Conservation (phyloP, 169 alveolate genomes). For the Eimeria praecox region DNA sequence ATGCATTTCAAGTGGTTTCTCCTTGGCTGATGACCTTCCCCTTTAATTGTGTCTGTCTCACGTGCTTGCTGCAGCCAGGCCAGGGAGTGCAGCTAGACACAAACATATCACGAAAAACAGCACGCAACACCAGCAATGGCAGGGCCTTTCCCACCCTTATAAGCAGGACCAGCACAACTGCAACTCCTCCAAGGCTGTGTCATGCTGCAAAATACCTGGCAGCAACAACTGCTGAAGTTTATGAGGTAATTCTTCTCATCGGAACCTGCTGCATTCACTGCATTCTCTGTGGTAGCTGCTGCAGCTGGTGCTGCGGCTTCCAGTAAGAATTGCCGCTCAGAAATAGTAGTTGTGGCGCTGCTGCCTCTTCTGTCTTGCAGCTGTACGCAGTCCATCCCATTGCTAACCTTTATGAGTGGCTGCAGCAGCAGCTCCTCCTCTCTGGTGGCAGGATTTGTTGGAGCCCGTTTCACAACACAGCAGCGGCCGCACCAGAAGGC, state of each 20-base stretch:
- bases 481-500: neutral
- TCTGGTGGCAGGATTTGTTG: neutral
- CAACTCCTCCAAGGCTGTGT: neutral
- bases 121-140: neutral
- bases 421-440: slow-evolving; percentile 52
- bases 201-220: slow-evolving; percentile 17
- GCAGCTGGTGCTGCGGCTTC: neutral
- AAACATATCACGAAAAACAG: slow-evolving; percentile 12
- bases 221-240: slow-evolving; percentile 11
- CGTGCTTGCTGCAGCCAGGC: neutral
- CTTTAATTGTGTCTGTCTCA: neutral
- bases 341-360: neutral
- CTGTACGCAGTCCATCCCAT: slow-evolving; percentile 53
- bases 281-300: neutral
- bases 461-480: neutral
- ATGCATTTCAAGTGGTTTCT: neutral
- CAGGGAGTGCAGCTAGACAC: slow-evolving; percentile 31
- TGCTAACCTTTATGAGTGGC: slow-evolving; percentile 25
- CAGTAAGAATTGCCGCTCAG: neutral
- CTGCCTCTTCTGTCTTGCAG: slow-evolving; percentile 20
- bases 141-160: neutral
- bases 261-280: neutral
- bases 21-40: neutral
- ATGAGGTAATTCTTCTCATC: neutral
- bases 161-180: neutral